A percentile compares a stretch with the other conserved stretches of the same genome.
These are phyloP conservation scores for Amesomyces nigricolor DNA, from an alignment of 2,329 filamentous ascomycete species.

Conservation along the genomic window DNA sequence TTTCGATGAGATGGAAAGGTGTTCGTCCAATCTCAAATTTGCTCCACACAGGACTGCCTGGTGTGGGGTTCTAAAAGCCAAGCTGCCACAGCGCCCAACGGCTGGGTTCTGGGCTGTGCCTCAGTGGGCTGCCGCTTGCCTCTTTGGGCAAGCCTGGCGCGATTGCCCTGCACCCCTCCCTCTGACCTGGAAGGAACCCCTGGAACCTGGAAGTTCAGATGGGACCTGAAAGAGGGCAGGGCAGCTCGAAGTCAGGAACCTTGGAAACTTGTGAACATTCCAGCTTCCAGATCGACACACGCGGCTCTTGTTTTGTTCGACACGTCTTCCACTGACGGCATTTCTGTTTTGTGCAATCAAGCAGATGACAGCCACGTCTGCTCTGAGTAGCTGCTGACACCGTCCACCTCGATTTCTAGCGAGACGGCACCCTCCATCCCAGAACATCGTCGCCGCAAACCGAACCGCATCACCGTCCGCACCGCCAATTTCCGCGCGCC, in stretches of 20 bases:
- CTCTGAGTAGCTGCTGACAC: slow-evolving; percentile 16
- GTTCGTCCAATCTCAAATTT: background rate
- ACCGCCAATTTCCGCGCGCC: slow-evolving; percentile 40
- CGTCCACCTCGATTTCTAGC: slow-evolving; percentile 27
- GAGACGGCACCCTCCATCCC: slow-evolving; percentile 30
- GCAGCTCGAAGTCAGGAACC: background rate
- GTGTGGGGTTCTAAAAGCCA: background rate
- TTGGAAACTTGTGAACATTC: background rate
- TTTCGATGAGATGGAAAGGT: no score
- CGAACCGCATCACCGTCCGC: slow-evolving; percentile 31
- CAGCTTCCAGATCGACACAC: background rate
- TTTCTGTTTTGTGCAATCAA: background rate
- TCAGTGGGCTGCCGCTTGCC: slow-evolving; percentile 14
- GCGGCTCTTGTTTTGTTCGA: background rate
- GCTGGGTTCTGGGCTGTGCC: slow-evolving; percentile 5
- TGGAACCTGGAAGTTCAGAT: no score
- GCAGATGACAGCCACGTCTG: background rate
- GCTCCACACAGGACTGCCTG: slow-evolving; percentile 14
- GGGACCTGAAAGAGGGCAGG: no score
- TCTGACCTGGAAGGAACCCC: background rate
- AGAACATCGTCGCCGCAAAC: slow-evolving; percentile 35
- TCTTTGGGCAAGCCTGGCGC: slow-evolving; percentile 11
- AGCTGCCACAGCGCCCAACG: background rate
- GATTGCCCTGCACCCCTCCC: slow-evolving; percentile 6
- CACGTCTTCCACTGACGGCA: slow-evolving; percentile 1